phyloP scores from a whole-genome alignment of 495 filamentous ascomycete species.

The Penicillium ucsense region DNA sequence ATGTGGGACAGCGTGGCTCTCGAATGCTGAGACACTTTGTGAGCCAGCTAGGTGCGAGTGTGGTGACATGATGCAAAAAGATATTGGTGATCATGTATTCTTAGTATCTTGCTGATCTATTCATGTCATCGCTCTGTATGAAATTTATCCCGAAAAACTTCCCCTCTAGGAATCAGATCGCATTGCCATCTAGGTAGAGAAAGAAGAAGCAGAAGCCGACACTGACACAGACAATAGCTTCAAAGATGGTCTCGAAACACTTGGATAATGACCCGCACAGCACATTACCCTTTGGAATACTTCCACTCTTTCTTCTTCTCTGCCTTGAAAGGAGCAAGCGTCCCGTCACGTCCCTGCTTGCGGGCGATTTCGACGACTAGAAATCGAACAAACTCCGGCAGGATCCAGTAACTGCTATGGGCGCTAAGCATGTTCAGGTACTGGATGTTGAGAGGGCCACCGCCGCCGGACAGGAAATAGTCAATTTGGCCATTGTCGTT shows the following conservation, averaged over 20 bases:
- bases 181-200: not conserved
- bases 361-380: conserved; percentile 81
- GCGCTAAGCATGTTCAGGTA: conserved; percentile 96
- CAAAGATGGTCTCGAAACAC: no score
- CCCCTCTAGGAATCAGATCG: no score
- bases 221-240: no score
- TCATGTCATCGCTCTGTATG: no score
- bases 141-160: no score
- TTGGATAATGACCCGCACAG: not conserved
- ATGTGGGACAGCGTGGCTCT: conserved; percentile 2
- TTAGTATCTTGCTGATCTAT: no score
- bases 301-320: conserved; percentile 56
- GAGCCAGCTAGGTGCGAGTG: no score
- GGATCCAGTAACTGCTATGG: conserved; percentile 90
- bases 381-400: conserved; percentile 75
- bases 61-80: no score
- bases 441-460: conserved; percentile 81
- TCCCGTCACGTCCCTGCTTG: conserved; percentile 56
- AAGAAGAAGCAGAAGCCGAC: not conserved
- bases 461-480: conserved; percentile 69
- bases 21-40: not conserved
- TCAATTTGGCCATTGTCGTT: conserved; percentile 97
- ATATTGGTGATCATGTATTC: no score
- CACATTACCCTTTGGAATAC: conserved; percentile 21
- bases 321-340: conserved; percentile 59